Base-by-base conservation (phyloP, 495 filamentous ascomycete species). In the Glonium stellatum region DNA sequence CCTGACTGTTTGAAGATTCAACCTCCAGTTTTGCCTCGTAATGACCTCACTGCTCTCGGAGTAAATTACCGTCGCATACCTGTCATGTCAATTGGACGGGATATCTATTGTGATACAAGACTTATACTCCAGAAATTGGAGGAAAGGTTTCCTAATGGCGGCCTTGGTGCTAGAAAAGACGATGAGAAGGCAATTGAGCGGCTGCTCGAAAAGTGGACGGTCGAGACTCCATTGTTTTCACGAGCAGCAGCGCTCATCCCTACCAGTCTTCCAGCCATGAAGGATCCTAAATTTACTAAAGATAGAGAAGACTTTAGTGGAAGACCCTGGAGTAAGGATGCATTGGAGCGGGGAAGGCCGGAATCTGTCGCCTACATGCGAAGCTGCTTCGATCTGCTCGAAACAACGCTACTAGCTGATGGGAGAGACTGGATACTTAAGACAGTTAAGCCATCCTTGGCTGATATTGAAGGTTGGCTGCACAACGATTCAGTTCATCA, bases 1-100 rank as follows among this genome's bases (percentile, higher is more conserved):
- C 81, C 73, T 75, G 77, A 60, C 82, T 85, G 70, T 80, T 81
- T 4, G 77, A 75, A 80, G 59, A 79, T 87, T 9, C 82, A 86
- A 64, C 54, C 67, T 59, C 48, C 65, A 68, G n/a, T 70, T 15
- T 36, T 71, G 5, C 69, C 67, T 5, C 62, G 69, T 39, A 46
- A 51, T 4, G 60, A 70, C 48, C 68, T 71, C 48, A 63, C 60
- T 44, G 48, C 57, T 2, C 37, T 71, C 11, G 65, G 65, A 10
- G 64, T 58, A 15, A 59, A 56, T 25, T 63, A 61, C 41, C 57
- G 55, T 51, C 60, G 41, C 39, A 59, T 41, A 3, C 53, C 53
- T 25, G 19, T 62, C 19, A n/a, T 62, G 39, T 19, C 41, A 18
- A 62, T 57, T 42, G 59, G 59, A 21, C 23, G 46, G n/a, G 59